phyloP scores from a whole-genome alignment of 164 flowering plant genomes.

The Vitis rotundifolia region DNA sequence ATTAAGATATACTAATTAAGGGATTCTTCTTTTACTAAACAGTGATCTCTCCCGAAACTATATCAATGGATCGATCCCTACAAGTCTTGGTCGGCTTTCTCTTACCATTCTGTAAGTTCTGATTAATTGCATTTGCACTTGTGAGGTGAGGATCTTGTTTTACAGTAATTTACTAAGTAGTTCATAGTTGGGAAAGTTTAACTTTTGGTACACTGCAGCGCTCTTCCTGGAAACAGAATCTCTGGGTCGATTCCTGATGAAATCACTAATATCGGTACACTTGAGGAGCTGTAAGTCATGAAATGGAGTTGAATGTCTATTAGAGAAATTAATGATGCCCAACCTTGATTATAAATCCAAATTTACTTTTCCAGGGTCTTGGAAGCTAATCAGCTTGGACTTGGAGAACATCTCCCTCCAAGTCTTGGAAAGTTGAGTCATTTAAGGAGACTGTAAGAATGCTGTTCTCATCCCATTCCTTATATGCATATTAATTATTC shows the following conservation, averaged over 20 bases:
- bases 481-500: not conserved
- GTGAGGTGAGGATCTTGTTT: not conserved
- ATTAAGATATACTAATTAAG: no score
- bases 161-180: not conserved
- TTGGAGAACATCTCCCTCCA: conserved; percentile 44
- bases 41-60: conserved; percentile 62
- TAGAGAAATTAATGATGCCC: not conserved
- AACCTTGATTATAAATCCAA: not conserved
- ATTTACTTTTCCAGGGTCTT: conserved; percentile 36
- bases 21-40: no score
- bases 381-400: conserved; percentile 58
- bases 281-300: conserved; percentile 54
- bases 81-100: conserved; percentile 42
- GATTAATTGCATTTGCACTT: not conserved
- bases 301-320: not conserved
- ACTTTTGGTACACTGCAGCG: conserved; percentile 32
- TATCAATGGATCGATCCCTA: conserved; percentile 55
- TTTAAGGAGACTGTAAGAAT: conserved; percentile 56
- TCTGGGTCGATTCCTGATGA: conserved; percentile 59
- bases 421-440: conserved; percentile 49
- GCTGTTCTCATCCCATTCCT: not conserved
- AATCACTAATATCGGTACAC: conserved; percentile 48
- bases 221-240: conserved; percentile 64
- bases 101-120: conserved; percentile 59
- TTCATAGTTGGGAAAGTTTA: not conserved